These are phyloP conservation scores for Zygosaccharomyces gambellarensis DNA, from an alignment of 805 yeast genomes.

Conservation along the genomic window DNA sequence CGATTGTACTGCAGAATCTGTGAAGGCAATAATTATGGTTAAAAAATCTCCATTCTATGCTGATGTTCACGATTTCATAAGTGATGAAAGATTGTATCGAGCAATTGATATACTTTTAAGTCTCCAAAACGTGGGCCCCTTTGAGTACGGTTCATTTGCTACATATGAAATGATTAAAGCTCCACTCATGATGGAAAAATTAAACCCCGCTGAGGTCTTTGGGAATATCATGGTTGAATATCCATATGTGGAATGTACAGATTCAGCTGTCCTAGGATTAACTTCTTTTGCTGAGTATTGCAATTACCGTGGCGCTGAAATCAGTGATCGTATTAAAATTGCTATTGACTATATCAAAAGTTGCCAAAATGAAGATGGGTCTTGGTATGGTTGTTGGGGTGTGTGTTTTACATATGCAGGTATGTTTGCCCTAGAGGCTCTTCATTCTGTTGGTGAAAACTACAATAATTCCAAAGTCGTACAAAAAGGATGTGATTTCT, in stretches of 20 bases:
- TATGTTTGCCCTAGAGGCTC: slow-evolving; percentile 96
- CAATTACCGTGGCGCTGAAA: slow-evolving; percentile 61
- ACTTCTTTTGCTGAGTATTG: slow-evolving; percentile 66
- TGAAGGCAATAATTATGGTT: slow-evolving; percentile 92
- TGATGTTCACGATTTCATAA: slow-evolving; percentile 48
- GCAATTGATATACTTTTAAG: slow-evolving; percentile 73
- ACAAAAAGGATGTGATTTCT: slow-evolving; percentile 76
- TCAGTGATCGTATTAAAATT: slow-evolving; percentile 60
- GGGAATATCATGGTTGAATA: slow-evolving; percentile 98
- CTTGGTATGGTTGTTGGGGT: slow-evolving; percentile 99
- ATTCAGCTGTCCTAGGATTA: slow-evolving; percentile 86
- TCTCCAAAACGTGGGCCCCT: slow-evolving; percentile 73
- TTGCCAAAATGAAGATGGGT: slow-evolving; percentile 74
- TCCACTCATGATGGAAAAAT: slow-evolving; percentile 62
- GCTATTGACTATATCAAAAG: slow-evolving; percentile 69
- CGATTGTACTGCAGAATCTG: slow-evolving; percentile 94
- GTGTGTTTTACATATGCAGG: slow-evolving; percentile 92
- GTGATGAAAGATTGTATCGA: slow-evolving; percentile 49
- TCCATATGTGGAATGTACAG: slow-evolving; percentile 97
- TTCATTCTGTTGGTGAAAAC: slow-evolving; percentile 58
- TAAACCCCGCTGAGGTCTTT: slow-evolving; percentile 97
- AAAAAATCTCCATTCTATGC: slow-evolving; percentile 53
- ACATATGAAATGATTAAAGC: slow-evolving; percentile 86
- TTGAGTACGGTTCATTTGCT: slow-evolving; percentile 87
- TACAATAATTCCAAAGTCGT: slow-evolving; percentile 63